Percentiles rank a stretch among this genome's conserved stretches.
Evolutionary conservation across 306 rosid genomes (phyloP).

Genomic region (Glycyrrhiza uralensis): DNA sequence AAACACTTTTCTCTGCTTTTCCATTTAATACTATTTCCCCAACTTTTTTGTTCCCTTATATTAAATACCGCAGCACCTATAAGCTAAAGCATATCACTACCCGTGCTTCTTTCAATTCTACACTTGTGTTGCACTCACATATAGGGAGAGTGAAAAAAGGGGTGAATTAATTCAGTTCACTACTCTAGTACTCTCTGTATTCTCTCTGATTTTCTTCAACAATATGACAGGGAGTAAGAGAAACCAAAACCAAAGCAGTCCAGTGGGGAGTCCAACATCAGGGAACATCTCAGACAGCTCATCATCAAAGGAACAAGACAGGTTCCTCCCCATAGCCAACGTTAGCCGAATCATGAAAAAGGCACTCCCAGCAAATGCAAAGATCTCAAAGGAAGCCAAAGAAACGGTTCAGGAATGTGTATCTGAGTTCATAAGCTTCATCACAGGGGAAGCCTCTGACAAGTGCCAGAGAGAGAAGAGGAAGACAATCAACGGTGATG

Average conservation of each 20-base stretch:
- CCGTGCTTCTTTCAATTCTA: too few relatives aligned
- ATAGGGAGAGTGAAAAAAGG: too few relatives aligned
- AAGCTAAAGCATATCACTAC: background rate
- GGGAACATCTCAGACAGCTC: constrained; percentile 58
- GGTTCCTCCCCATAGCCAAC: constrained; percentile 83
- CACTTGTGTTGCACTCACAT: constrained; percentile 10
- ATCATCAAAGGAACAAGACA: constrained; percentile 71
- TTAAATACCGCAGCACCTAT: constrained; percentile 32
- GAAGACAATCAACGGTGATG: constrained; percentile 86
- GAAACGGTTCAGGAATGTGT: constrained; percentile 88
- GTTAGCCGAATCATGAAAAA: constrained; percentile 84
- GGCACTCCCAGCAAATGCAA: constrained; percentile 79
- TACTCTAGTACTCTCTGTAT: too few relatives aligned
- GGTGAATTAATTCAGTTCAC: too few relatives aligned
- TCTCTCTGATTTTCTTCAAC: too few relatives aligned
- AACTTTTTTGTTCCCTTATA: constrained; percentile 17
- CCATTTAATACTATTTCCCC: background rate
- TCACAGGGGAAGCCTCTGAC: constrained; percentile 88
- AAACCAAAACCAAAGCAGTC: constrained; percentile 52
- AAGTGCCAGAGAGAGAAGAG: constrained; percentile 84
- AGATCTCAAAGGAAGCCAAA: constrained; percentile 83
- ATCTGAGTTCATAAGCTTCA: constrained; percentile 89
- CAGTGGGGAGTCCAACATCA: constrained; percentile 70
- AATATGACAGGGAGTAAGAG: constrained; percentile 62
- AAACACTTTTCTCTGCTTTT: constrained; percentile 31